Evolutionary conservation across 1,284 basidiomycete species (phyloP), one percentile per base, ranked within the genome.

Genomic region (Tetrapyrgos nigripes): DNA sequence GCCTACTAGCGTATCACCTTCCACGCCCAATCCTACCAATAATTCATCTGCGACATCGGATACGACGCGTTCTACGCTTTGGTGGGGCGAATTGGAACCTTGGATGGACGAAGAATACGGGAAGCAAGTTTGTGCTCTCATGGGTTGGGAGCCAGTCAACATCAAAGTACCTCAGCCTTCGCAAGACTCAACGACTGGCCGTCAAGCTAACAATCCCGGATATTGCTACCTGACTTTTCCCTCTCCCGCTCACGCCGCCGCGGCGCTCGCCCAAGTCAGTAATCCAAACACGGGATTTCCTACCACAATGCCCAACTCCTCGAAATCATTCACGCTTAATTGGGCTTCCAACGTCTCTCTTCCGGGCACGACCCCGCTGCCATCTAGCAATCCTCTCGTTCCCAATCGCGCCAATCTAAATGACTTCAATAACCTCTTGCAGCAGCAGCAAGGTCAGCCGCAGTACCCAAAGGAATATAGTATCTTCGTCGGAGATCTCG

Each of bases 71-170:
- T 58, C 56, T 35, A 88, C 89, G 23, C 85, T 94, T 60, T 91
- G 86, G 81, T 92, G 92, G 88, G 85, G 87, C 66, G 88, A 91
- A 69, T 83, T 94, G 58, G 93, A 94, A 74, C 86, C 89, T 66
- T 94, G 92, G 93, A 94, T 94, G 92, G 92, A 94, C 76, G 92
- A 93, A 82, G 89, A 92, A 71, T 94, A 94, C 78, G 90, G 86
- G 47, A 89, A 89, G 72, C 89, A 92, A 70, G 90, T 93, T 66
- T 91, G 90, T 73, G 76, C 72, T 56, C 78, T 93, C 69, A 91
- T 92, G 89, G 83, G 86, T 62, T 93, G 91, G 91, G 87, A 91
- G 57, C 83, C 88, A 26, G 78, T 86, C 71, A 82, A 72, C 67
- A 83, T 91, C 75, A 89, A 87, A 70, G 86, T 91, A 31, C 88